Conservation (phyloP, 169 alveolate genomes). For the Plasmodium fragile region DNA sequence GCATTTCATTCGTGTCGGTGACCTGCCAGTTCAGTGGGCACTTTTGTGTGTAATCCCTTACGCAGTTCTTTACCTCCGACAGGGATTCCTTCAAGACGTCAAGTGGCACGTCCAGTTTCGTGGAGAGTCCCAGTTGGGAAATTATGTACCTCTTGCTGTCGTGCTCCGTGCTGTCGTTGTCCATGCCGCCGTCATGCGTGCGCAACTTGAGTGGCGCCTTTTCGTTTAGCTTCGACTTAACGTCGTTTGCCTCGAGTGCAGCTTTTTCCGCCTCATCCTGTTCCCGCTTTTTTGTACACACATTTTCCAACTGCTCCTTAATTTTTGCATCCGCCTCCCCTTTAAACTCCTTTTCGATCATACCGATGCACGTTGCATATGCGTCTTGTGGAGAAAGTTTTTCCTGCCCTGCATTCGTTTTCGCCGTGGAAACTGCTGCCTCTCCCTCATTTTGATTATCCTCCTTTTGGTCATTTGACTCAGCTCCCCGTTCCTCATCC, state of each 20-base stretch:
- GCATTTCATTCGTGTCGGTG: not conserved
- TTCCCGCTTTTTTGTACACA: slow-evolving; percentile 38
- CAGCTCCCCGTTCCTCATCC: not conserved
- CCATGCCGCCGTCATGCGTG: not conserved
- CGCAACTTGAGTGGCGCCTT: not conserved
- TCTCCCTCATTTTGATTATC: slow-evolving; percentile 5
- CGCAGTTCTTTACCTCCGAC: slow-evolving; percentile 67
- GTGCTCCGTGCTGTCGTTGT: not conserved
- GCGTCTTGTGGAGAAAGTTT: slow-evolving; percentile 3
- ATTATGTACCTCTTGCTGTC: slow-evolving; percentile 1
- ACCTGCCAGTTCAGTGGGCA: slow-evolving; percentile 71
- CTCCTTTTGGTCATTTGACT: slow-evolving; percentile 7
- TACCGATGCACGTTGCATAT: slow-evolving; percentile 36
- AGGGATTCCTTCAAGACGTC: slow-evolving; percentile 36
- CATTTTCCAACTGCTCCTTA: slow-evolving; percentile 31
- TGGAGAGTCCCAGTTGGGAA: slow-evolving; percentile 60
- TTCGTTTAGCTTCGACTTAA: not conserved
- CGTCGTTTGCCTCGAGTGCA: not conserved
- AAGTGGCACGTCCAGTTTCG: slow-evolving; percentile 7
- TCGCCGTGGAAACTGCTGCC: not conserved
- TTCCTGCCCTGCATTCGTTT: not conserved
- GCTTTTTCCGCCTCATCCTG: slow-evolving; percentile 49
- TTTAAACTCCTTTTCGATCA: slow-evolving; percentile 53
- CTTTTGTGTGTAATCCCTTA: slow-evolving; percentile 46
- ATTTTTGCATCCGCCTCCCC: slow-evolving; percentile 30